These are phyloP conservation scores for Phytophthora pinifolia DNA, from an alignment of 352 stramenopile genomes.

Conservation along the genomic window DNA sequence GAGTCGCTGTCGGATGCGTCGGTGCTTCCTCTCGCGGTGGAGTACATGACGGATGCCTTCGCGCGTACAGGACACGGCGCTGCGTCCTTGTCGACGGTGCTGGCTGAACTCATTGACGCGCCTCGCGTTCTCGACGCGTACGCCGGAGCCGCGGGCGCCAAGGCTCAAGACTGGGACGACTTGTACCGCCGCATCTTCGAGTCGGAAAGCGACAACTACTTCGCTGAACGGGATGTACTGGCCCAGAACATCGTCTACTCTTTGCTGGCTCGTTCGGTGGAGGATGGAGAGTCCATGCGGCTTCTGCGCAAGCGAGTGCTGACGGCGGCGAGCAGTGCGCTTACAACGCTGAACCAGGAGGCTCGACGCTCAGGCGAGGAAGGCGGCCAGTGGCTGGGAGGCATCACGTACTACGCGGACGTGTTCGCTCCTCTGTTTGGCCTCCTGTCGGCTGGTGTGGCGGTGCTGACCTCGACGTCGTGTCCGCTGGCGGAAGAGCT, in stretches of 20 bases:
- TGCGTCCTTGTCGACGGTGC: conserved; percentile 22
- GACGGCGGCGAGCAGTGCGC: conserved; percentile 14
- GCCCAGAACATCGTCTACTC: conserved; percentile 59
- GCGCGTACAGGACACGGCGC: conserved; percentile 30
- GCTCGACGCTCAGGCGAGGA: conserved; percentile 17
- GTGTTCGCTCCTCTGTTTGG: conserved; percentile 61
- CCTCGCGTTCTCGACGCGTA: conserved; percentile 46
- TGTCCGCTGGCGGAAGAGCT: conserved; percentile 20
- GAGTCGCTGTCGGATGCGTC: conserved; percentile 51
- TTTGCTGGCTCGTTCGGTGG: conserved; percentile 30
- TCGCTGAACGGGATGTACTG: conserved; percentile 58
- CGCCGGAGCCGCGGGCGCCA: conserved; percentile 33
- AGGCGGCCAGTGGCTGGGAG: conserved; percentile 51
- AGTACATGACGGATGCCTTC: conserved; percentile 47
- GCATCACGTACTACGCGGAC: conserved; percentile 65
- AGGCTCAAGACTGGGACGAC: conserved; percentile 52
- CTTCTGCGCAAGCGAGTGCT: conserved; percentile 39
- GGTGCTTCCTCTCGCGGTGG: conserved; percentile 53
- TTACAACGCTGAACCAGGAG: conserved; percentile 36
- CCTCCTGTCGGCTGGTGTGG: conserved; percentile 42
- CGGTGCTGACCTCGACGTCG: conserved; percentile 29
- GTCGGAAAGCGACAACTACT: conserved; percentile 80
- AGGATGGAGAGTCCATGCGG: conserved; percentile 14
- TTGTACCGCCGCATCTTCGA: conserved; percentile 78
- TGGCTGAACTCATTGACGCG: conserved; percentile 47